A percentile compares a stretch with the other conserved stretches of the same genome.
phyloP scores from a whole-genome alignment of 345 rosid genomes.

The Pugionium dolabratum region DNA sequence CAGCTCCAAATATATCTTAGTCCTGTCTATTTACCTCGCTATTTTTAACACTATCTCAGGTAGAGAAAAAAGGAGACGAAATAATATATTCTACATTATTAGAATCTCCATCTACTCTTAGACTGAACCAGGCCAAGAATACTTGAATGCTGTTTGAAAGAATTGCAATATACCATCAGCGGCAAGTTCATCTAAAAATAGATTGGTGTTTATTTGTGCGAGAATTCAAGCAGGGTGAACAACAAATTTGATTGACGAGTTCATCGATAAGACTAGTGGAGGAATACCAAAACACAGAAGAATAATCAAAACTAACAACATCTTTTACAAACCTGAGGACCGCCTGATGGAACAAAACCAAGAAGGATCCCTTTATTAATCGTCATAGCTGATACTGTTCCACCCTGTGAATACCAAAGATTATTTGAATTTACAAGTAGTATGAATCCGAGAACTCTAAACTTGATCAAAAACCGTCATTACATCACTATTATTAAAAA shows the following conservation, averaged over 20 bases:
- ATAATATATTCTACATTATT: not conserved
- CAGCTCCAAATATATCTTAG: not conserved
- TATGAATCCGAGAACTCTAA: constrained; percentile 17
- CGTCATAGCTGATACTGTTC: constrained; percentile 90
- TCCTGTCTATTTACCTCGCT: constrained; percentile 1
- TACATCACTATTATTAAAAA: not conserved
- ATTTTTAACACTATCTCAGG: not conserved
- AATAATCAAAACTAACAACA: constrained; percentile 19
- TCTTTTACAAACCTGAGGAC: constrained; percentile 49
- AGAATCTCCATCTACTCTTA: constrained; percentile 19
- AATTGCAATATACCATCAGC: not conserved
- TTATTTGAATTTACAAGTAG: not conserved
- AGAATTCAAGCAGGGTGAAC: not conserved
- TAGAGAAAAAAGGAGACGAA: not conserved
- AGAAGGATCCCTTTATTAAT: constrained; percentile 81
- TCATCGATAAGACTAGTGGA: not conserved
- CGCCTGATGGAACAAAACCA: constrained; percentile 76
- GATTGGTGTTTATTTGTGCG: not conserved
- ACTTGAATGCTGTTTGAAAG: not conserved
- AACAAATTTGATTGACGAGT: not conserved
- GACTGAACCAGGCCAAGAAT: not conserved
- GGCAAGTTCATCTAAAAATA: not conserved
- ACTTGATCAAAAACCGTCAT: constrained; percentile 15
- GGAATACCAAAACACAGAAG: constrained; percentile 7
- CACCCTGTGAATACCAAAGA: constrained; percentile 61